Percentiles rank a stretch among this genome's conserved stretches.
These are phyloP conservation scores for Tubosaeta sp. DNA, from an alignment of 768 basidiomycete genomes.

Conservation along the genomic window DNA sequence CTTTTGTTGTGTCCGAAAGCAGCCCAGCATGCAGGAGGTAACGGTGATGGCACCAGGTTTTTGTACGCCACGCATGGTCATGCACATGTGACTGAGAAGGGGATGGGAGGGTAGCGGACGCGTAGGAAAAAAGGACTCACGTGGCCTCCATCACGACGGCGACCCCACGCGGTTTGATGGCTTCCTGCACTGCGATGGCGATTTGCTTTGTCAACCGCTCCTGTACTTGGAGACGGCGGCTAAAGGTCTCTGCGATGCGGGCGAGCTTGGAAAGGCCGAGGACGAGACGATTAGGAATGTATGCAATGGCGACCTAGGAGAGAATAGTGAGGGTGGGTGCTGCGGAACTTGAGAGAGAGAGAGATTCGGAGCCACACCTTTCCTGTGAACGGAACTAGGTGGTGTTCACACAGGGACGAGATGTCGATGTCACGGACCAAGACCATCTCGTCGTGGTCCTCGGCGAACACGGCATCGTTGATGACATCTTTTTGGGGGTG, in stretches of 20 bases:
- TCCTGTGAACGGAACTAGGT: constrained; percentile 96
- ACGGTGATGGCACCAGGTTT: constrained; percentile 95
- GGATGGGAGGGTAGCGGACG: constrained; percentile 6
- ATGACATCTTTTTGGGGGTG: constrained; percentile 71
- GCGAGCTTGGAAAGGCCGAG: constrained; percentile 95
- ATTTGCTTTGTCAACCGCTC: constrained; percentile 97
- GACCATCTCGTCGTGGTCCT: constrained; percentile 99
- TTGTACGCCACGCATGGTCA: constrained; percentile 99
- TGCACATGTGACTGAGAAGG: constrained; percentile 79
- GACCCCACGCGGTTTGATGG: constrained; percentile 94
- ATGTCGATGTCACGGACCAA: constrained; percentile 97
- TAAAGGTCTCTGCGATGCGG: constrained; percentile 95
- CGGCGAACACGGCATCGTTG: constrained; percentile 96
- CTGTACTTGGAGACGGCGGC: constrained; percentile 93
- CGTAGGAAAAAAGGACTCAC: constrained; percentile 45
- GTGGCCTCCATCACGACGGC: constrained; percentile 99
- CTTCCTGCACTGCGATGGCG: constrained; percentile 96
- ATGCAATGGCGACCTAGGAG: constrained; percentile 88
- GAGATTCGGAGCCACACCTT: constrained; percentile 55
- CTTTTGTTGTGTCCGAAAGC: constrained; percentile 98
- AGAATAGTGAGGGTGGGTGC: constrained; percentile 19
- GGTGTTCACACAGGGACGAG: constrained; percentile 97
- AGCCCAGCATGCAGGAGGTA: constrained; percentile 97
- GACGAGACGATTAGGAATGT: constrained; percentile 93
- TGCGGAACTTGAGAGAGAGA: constrained; percentile 9